Conservation (phyloP, 192 early-diverging fungal species). For the Spizellomyces sp. region DNA sequence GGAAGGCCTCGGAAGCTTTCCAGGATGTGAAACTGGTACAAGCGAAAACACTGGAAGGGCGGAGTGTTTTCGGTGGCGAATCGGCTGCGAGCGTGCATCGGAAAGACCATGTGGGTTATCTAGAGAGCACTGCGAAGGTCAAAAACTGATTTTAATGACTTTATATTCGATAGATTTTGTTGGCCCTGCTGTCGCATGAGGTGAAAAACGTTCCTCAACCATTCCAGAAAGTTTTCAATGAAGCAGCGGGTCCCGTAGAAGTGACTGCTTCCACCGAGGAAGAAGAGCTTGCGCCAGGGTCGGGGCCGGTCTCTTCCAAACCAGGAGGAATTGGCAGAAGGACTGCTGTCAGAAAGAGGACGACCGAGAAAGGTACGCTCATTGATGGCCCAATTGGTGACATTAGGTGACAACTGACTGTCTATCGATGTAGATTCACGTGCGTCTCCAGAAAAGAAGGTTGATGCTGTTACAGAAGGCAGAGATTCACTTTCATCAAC, state of each 20-base stretch:
- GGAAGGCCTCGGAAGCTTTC: background rate
- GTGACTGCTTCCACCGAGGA: background rate
- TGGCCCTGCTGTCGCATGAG: constrained; percentile 20
- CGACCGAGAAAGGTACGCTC: background rate
- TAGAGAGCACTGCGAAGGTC: no score
- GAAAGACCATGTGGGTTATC: constrained; percentile 22
- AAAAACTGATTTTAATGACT: no score
- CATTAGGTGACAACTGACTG: no score
- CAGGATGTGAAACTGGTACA: constrained; percentile 4
- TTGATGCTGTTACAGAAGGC: background rate
- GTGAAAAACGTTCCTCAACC: constrained; percentile 15
- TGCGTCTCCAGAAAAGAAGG: background rate
- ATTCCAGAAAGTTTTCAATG: constrained; percentile 20
- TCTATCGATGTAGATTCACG: no score
- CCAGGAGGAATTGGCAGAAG: constrained; percentile 4
- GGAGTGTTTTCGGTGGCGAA: background rate
- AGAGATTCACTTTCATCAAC: background rate
- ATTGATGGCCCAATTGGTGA: no score
- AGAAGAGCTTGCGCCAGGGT: constrained; percentile 5
- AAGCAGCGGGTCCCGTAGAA: background rate
- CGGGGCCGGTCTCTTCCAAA: background rate
- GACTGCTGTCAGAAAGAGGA: constrained; percentile 19
- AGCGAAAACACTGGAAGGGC: constrained; percentile 17
- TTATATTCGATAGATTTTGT: background rate
- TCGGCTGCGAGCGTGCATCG: constrained; percentile 12